These are phyloP conservation scores for Stachybotrys elegans DNA, from an alignment of 2,329 filamentous ascomycete genomes.

Conservation along the genomic window DNA sequence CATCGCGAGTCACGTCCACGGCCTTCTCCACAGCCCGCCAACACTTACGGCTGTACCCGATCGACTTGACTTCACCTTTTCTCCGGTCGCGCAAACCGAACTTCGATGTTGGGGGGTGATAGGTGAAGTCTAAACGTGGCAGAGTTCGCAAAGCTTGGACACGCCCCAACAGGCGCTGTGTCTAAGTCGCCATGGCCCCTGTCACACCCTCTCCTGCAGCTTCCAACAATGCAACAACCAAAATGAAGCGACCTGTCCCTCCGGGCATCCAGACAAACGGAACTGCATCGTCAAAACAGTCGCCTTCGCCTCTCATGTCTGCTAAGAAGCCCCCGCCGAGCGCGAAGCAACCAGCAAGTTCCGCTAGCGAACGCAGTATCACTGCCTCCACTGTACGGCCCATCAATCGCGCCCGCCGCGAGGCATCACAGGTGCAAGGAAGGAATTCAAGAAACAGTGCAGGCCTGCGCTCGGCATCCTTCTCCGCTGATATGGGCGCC, in stretches of 20 bases:
- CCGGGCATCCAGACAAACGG: constrained; percentile 65
- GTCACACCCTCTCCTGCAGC: constrained; percentile 47
- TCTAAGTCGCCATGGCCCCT: constrained; percentile 45
- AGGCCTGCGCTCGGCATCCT: constrained; percentile 43
- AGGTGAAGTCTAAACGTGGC: no score
- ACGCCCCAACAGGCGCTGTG: not conserved
- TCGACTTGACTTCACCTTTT: not conserved
- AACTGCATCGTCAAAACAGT: constrained; percentile 50
- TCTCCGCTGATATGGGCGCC: constrained; percentile 35
- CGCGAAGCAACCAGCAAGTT: constrained; percentile 33
- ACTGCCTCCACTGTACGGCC: constrained; percentile 41
- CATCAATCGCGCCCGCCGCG: constrained; percentile 54
- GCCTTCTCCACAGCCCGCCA: constrained; percentile 17
- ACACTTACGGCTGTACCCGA: constrained; percentile 8
- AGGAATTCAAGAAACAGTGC: constrained; percentile 47
- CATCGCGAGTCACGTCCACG: constrained; percentile 5
- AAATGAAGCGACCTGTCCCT: constrained; percentile 64
- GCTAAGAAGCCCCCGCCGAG: constrained; percentile 46
- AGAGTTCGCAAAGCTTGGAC: no score
- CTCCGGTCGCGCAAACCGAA: constrained; percentile 5
- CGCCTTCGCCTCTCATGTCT: constrained; percentile 53
- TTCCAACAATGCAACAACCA: constrained; percentile 40
- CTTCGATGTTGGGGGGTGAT: constrained; percentile 19
- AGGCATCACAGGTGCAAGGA: constrained; percentile 40
- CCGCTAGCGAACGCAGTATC: constrained; percentile 29